phyloP scores from a whole-genome alignment of 2,329 filamentous ascomycete genomes.

The Ophiostoma perfectum region DNA sequence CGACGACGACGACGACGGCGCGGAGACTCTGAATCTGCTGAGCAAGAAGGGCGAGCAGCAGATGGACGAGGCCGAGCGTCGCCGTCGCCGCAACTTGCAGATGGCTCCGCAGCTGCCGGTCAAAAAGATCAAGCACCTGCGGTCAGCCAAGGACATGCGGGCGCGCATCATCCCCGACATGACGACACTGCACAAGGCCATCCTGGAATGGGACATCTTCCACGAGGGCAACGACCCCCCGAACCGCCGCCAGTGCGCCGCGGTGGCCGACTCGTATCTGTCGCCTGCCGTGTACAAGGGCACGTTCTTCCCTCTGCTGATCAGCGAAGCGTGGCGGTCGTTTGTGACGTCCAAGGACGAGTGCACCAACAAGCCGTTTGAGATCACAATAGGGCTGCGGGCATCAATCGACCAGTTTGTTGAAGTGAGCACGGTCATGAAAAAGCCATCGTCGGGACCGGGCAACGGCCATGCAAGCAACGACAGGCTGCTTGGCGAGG shows the following conservation, averaged over 20 bases:
- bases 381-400: conserved; percentile 80
- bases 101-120: conserved; percentile 57
- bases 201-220: conserved; percentile 94
- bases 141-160: conserved; percentile 88
- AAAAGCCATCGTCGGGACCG: conserved; percentile 42
- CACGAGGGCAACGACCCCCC: conserved; percentile 83
- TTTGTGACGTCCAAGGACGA: conserved; percentile 90
- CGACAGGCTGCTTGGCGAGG: conserved; percentile 56
- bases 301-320: conserved; percentile 83
- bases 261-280: conserved; percentile 71
- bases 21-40: conserved; percentile 45
- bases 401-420: conserved; percentile 89
- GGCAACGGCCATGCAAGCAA: conserved; percentile 48
- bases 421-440: conserved; percentile 71
- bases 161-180: conserved; percentile 87
- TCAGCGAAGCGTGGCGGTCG: conserved; percentile 92
- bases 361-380: conserved; percentile 70
- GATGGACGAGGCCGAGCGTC: conserved; percentile 44
- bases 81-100: conserved; percentile 48
- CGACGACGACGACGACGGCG: conserved; percentile 59
- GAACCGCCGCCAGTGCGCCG: conserved; percentile 63
- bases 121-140: conserved; percentile 73
- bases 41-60: conserved; percentile 45
- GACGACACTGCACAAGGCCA: conserved; percentile 73
- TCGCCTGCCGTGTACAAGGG: conserved; percentile 75